Conservation (phyloP, 495 filamentous ascomycete species). For the Durotheca rogersii region DNA sequence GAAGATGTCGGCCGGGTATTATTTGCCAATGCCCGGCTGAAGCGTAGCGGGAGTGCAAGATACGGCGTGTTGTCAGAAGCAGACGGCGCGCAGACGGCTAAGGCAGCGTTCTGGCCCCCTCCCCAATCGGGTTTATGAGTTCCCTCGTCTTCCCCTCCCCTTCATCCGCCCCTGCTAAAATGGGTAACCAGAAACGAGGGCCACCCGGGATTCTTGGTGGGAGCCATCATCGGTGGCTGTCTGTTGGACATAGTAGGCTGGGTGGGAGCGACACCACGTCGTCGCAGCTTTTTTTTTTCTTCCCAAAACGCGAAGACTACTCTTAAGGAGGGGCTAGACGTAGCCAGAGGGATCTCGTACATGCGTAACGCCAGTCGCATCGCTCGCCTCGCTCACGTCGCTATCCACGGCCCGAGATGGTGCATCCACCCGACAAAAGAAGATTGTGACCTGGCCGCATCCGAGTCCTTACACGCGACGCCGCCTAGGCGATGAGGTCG, state of each 20-base stretch:
- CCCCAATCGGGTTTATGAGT: too few species aligned
- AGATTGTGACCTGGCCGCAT: slow-evolving; percentile 7
- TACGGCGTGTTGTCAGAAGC: slow-evolving; percentile 1
- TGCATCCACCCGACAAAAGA: background rate
- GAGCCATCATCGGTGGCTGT: background rate
- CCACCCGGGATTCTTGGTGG: background rate
- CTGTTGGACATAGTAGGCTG: background rate
- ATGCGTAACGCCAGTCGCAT: background rate
- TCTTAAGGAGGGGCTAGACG: background rate
- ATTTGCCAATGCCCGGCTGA: slow-evolving; percentile 8
- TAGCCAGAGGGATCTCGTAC: background rate
- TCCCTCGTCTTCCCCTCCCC: background rate
- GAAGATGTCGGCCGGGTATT: slow-evolving; percentile 3
- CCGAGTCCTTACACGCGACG: background rate
- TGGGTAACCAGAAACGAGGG: too few species aligned
- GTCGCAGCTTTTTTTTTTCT: slow-evolving; percentile 3
- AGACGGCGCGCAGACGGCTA: background rate
- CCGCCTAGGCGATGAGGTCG: background rate
- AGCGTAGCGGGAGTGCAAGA: slow-evolving; percentile 18
- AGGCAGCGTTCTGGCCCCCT: too few species aligned
- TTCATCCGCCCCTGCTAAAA: background rate
- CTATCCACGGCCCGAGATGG: background rate
- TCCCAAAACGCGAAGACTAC: background rate
- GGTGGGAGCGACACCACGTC: background rate
- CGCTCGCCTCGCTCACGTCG: background rate